Base-by-base conservation (phyloP, 495 filamentous ascomycete genomes). In the Tuber magnatum region DNA sequence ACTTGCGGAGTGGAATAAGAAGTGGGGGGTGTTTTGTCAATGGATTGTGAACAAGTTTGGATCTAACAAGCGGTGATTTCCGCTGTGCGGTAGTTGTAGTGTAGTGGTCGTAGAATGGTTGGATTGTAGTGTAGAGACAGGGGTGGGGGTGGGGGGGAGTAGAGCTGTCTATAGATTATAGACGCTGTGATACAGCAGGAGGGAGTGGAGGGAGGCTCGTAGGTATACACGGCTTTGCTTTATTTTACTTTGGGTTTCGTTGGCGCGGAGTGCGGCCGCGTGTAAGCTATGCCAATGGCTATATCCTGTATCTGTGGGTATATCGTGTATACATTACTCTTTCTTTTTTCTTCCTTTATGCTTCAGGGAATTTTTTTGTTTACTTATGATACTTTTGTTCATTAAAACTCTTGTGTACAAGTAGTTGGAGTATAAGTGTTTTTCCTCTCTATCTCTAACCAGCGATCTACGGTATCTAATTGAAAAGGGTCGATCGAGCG, bases 1-100 rank as follows among this genome's bases (percentile, higher is more conserved):
- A 32, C 90, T 90, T 35, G 96, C 91, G 81, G 92, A 93, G 81
- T 97, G 94, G 92, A 87, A 86, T 48, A 84, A 87, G 69, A 88
- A 92, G 71, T 97, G 94, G 89, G 94, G 97, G 84, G 86, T 88
- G 74, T 97, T 95, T 81, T 97, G 93, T 82, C 85, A 91, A 72
- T 97, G 93, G 93, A 85, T 97, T 73, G 90, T 96, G 8, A 84
- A 89, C 71, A 91, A 94, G 82, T 95, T 89, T 86, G 91, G 90
- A 56, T 56, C 48, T 56, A 56, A 56, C 24, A 56, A 56, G 48
- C 48, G 48, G 48, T 56, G 48, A 56, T 28, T n/a, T 56, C 9
- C 18, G 48, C 3, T n/a, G 48, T n/a, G 48, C 10, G 22, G 8
- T 22, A 56, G 48, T 16, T 8, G 14, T 22, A 46, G 44, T 14